Percentiles rank a stretch among this genome's conserved stretches.
phyloP scores from a whole-genome alignment of 2,329 filamentous ascomycete species.

The Aspergillus fischeri region DNA sequence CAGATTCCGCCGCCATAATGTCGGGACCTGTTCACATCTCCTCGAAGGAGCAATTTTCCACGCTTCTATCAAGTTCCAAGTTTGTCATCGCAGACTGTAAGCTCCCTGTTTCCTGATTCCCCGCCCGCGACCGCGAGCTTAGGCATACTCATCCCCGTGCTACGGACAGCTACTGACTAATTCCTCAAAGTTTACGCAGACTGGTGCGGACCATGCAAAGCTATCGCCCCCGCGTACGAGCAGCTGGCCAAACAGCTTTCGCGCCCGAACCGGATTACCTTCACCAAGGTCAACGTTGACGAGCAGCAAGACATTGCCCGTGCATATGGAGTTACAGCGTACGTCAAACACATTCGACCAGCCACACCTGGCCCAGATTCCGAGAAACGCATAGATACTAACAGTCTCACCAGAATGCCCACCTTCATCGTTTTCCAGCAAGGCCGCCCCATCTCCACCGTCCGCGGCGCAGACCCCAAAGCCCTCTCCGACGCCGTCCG shows the following conservation, averaged over 20 bases:
- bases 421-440: conserved; percentile 89
- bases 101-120: conserved; percentile 32
- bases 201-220: conserved; percentile 80
- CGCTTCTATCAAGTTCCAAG: conserved; percentile 65
- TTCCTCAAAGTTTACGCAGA: conserved; percentile 70
- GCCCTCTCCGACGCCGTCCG: conserved; percentile 68
- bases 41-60: conserved; percentile 64
- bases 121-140: conserved; percentile 6
- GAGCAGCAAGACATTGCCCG: conserved; percentile 67
- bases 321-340: conserved; percentile 68
- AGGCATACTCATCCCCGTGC: not conserved
- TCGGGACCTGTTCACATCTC: conserved; percentile 50
- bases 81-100: conserved; percentile 87
- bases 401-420: conserved; percentile 57
- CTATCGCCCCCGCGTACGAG: conserved; percentile 79
- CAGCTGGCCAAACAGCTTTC: conserved; percentile 68
- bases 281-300: conserved; percentile 84
- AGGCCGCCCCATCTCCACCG: conserved; percentile 62
- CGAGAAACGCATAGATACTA: not conserved
- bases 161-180: not conserved
- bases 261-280: conserved; percentile 68
- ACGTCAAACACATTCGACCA: conserved; percentile 25
- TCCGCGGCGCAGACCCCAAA: conserved; percentile 68
- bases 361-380: not conserved
- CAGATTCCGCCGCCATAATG: conserved; percentile 32